Evolutionary conservation across 495 filamentous ascomycete species (phyloP).

Genomic region (Aspergillus funiculosus): DNA sequence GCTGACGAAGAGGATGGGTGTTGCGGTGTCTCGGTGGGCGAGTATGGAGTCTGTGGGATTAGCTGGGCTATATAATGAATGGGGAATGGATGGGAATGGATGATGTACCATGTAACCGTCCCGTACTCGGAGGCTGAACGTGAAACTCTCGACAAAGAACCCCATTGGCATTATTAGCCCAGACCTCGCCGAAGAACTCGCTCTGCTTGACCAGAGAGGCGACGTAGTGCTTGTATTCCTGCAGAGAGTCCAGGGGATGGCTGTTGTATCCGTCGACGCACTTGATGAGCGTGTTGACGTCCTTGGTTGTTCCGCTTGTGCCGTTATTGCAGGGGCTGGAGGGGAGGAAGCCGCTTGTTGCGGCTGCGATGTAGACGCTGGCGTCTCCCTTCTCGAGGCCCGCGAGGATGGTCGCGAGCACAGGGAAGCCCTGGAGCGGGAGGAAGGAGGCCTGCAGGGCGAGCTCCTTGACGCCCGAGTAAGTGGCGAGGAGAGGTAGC

Average conservation of each 20-base stretch:
- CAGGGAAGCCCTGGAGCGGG: slow-evolving; percentile 20
- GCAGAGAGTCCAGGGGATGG: background rate
- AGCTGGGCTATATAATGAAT: slow-evolving; percentile 9
- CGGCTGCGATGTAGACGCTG: slow-evolving; percentile 3
- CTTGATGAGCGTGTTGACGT: slow-evolving; percentile 3
- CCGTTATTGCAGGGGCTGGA: slow-evolving; percentile 1
- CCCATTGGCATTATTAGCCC: slow-evolving; percentile 5
- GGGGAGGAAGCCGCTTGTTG: background rate
- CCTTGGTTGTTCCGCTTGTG: background rate
- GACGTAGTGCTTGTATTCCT: slow-evolving; percentile 3
- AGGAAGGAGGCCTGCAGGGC: slow-evolving; percentile 14
- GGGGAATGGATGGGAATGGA: background rate
- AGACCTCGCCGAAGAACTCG: slow-evolving; percentile 14
- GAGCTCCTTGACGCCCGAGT: slow-evolving; percentile 25
- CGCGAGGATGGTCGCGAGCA: slow-evolving; percentile 13
- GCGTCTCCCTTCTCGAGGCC: slow-evolving; percentile 11
- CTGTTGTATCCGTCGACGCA: slow-evolving; percentile 10
- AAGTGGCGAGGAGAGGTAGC: slow-evolving; percentile 15
- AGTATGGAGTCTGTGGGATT: slow-evolving; percentile 12
- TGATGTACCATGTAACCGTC: slow-evolving; percentile 5
- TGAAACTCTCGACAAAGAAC: slow-evolving; percentile 13
- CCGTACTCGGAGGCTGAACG: slow-evolving; percentile 2
- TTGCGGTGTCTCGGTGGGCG: slow-evolving; percentile 26
- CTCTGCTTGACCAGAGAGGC: background rate
- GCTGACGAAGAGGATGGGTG: slow-evolving; percentile 47